A percentile compares a stretch with the other conserved stretches of the same genome.
Evolutionary conservation across 768 basidiomycete species (phyloP).

Genomic region (Pulveroboletus sp.): DNA sequence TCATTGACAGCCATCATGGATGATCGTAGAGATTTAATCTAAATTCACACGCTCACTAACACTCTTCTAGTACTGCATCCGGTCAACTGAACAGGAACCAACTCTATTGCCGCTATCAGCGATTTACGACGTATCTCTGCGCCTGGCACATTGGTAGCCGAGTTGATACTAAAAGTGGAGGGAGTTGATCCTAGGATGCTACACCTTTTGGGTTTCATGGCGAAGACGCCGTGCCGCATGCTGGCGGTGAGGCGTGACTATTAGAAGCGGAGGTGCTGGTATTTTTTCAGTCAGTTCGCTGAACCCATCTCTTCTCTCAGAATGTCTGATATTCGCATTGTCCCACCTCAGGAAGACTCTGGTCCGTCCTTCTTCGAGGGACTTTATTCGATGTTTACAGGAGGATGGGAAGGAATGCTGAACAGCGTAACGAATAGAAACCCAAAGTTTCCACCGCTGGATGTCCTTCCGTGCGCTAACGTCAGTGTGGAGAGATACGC

Average conservation of each 20-base stretch:
- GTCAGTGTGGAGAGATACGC: slow-evolving; percentile 20
- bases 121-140: neutral
- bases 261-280: neutral
- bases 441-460: slow-evolving; percentile 24
- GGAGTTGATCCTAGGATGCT: slow-evolving; percentile 15
- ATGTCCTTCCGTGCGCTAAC: slow-evolving; percentile 37
- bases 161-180: slow-evolving; percentile 7
- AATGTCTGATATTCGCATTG: slow-evolving; percentile 14
- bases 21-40: neutral
- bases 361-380: slow-evolving; percentile 6
- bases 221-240: slow-evolving; percentile 13
- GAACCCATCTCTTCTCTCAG: neutral
- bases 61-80: too few relatives aligned
- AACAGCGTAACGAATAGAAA: slow-evolving; percentile 1
- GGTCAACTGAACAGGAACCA: too few relatives aligned
- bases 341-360: slow-evolving; percentile 15
- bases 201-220: neutral
- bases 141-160: neutral
- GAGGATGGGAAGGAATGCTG: slow-evolving; percentile 13
- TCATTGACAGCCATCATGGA: slow-evolving; percentile 11
- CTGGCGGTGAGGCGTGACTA: slow-evolving; percentile 13
- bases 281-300: neutral
- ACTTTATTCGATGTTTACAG: slow-evolving; percentile 11
- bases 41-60: slow-evolving; percentile 4
- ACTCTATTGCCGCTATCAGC: neutral